These are phyloP conservation scores for Diplodia sapinea DNA, from an alignment of 2,329 filamentous ascomycete species.

Conservation along the genomic window DNA sequence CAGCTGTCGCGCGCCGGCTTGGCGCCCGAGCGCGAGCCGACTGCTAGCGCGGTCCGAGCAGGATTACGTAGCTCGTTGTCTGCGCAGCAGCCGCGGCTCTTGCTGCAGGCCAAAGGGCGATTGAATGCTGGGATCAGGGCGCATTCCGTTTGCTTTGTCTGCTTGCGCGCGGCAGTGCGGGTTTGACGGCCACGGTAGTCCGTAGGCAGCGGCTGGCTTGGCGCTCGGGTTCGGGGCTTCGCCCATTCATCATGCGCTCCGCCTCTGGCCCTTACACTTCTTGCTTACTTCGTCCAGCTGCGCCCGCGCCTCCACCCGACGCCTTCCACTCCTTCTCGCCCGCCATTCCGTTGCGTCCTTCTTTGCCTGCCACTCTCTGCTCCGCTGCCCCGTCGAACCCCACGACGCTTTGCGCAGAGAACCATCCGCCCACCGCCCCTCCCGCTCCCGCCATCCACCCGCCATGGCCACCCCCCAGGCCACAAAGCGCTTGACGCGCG, in stretches of 20 bases:
- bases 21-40: not conserved
- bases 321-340: not conserved
- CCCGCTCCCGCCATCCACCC: slow-evolving; percentile 24
- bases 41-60: not conserved
- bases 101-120: not conserved
- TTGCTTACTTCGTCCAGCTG: not conserved
- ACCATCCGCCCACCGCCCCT: slow-evolving; percentile 16
- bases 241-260: slow-evolving; percentile 18
- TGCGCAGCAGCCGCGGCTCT: not conserved
- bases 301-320: slow-evolving; percentile 1
- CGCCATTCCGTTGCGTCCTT: not conserved
- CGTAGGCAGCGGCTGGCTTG: not conserved
- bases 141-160: not conserved
- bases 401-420: slow-evolving; percentile 20
- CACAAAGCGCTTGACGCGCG: slow-evolving; percentile 61
- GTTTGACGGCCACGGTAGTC: not conserved
- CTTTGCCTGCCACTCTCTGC: slow-evolving; percentile 5
- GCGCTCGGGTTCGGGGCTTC: slow-evolving; percentile 9
- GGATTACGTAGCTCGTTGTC: not conserved
- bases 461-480: slow-evolving; percentile 50
- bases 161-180: not conserved
- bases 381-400: slow-evolving; percentile 6
- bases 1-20: slow-evolving; percentile 17
- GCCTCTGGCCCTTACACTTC: slow-evolving; percentile 9
- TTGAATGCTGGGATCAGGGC: not conserved